Conservation (phyloP, 176 grass and related monocot species). For the Oropetium thomaeum region DNA sequence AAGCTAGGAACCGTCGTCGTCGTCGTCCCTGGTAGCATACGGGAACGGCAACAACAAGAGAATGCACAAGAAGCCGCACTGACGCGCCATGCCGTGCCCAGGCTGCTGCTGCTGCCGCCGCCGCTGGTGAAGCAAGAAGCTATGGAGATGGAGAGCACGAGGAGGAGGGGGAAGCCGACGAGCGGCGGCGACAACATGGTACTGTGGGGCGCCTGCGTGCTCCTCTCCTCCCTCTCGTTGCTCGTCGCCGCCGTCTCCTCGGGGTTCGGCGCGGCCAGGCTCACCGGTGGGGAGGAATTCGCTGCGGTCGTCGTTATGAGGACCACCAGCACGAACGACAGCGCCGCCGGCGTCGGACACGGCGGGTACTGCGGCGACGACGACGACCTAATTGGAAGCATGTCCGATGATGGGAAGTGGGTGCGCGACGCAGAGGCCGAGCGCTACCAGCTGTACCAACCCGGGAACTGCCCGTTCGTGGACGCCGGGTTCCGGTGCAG, state of each 20-base stretch:
- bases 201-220: conserved; percentile 31
- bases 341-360: neutral
- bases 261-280: neutral
- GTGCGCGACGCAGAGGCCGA: conserved; percentile 30
- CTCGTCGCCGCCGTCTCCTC: conserved; percentile 8
- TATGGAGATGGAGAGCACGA: conserved; percentile 49
- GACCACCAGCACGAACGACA: neutral
- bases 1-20: conserved; percentile 23
- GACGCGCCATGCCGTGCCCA: neutral
- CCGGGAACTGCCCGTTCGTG: conserved; percentile 44
- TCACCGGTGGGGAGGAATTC: neutral
- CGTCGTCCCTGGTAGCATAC: neutral
- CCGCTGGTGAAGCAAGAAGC: no score
- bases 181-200: conserved; percentile 3
- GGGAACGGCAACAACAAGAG: conserved; percentile 7
- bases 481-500: conserved; percentile 59
- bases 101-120: no score
- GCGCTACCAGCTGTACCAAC: conserved; percentile 33
- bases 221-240: conserved; percentile 33
- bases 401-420: conserved; percentile 51
- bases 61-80: no score
- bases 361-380: neutral
- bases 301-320: neutral
- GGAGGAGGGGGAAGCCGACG: conserved; percentile 20
- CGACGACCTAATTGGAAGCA: neutral